Percentiles rank a stretch among this genome's conserved stretches.
phyloP scores from a whole-genome alignment of 768 basidiomycete species.

The Tylopilus vinaceipallidus region DNA sequence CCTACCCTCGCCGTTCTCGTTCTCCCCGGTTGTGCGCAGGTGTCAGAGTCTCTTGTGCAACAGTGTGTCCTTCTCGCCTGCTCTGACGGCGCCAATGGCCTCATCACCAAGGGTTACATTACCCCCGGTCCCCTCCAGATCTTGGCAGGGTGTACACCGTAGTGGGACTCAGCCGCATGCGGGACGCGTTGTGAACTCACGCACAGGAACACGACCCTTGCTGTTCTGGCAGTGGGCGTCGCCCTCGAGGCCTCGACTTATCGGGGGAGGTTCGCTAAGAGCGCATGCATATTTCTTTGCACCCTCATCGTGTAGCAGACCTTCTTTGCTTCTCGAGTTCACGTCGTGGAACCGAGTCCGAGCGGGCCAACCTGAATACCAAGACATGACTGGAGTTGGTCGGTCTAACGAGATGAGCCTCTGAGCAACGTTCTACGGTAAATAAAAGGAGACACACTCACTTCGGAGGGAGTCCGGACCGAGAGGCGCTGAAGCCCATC shows the following conservation, averaged over 20 bases:
- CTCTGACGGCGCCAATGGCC: conserved; percentile 33
- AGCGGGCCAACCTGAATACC: no score
- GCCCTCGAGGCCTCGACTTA: conserved; percentile 43
- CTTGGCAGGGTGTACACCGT: conserved; percentile 32
- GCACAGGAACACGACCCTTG: conserved; percentile 19
- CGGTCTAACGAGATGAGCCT: no score
- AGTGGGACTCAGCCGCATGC: conserved; percentile 27
- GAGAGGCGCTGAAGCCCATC: no score
- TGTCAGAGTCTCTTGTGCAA: conserved; percentile 31
- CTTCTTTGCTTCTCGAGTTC: no score
- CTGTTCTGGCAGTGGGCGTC: conserved; percentile 29
- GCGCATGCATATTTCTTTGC: no score
- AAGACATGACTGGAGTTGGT: no score
- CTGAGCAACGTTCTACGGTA: no score
- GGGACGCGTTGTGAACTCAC: conserved; percentile 35
- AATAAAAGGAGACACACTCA: no score
- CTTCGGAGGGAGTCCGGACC: no score
- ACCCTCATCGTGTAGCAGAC: no score
- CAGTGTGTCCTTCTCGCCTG: conserved; percentile 25
- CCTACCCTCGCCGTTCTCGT: conserved; percentile 5
- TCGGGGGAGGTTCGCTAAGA: conserved; percentile 47
- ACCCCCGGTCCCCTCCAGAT: conserved; percentile 32
- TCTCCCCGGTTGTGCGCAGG: conserved; percentile 18
- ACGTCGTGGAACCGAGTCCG: no score
- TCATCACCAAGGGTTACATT: conserved; percentile 30